A percentile compares a stretch with the other conserved stretches of the same genome.
phyloP scores from a whole-genome alignment of 202 grass and related monocot species.

The Setaria viridis region DNA sequence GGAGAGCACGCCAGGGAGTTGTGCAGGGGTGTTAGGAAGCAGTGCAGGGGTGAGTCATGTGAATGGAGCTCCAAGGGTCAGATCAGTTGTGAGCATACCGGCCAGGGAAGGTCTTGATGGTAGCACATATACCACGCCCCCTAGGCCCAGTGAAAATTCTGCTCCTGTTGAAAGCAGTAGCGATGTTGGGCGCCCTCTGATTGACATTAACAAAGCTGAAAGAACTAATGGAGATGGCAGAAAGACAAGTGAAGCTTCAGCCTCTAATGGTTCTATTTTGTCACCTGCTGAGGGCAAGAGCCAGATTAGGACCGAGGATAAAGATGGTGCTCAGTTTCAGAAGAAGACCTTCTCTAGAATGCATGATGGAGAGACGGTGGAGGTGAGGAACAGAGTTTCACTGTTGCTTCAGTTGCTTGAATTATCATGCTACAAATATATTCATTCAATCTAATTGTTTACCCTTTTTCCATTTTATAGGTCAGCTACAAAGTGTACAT shows the following conservation, averaged over 20 bases:
- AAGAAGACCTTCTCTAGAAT: constrained; percentile 94
- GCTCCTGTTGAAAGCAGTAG: constrained; percentile 39
- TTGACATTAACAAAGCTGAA: constrained; percentile 30
- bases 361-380: constrained; percentile 84
- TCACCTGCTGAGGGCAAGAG: constrained; percentile 33
- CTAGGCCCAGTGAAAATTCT: constrained; percentile 36
- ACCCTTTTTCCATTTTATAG: constrained; percentile 57
- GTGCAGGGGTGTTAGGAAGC: constrained; percentile 37
- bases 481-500: constrained; percentile 99
- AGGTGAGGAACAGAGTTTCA: constrained; percentile 58
- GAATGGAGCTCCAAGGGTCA: constrained; percentile 56
- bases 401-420: constrained; percentile 23
- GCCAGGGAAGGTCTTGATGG: constrained; percentile 41
- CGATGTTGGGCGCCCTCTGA: constrained; percentile 31
- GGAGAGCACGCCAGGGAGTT: constrained; percentile 27
- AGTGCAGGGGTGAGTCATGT: constrained; percentile 34
- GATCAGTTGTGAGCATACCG: constrained; percentile 81
- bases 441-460: constrained; percentile 41
- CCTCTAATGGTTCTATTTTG: constrained; percentile 24
- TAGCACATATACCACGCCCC: constrained; percentile 27
- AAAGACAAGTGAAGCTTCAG: constrained; percentile 43
- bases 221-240: constrained; percentile 39
- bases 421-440: constrained; percentile 16
- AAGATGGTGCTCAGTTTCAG: constrained; percentile 69
- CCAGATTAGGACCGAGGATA: constrained; percentile 41